These are phyloP conservation scores for Farysia itapuensis DNA, from an alignment of 1,284 basidiomycete species.

Conservation along the genomic window DNA sequence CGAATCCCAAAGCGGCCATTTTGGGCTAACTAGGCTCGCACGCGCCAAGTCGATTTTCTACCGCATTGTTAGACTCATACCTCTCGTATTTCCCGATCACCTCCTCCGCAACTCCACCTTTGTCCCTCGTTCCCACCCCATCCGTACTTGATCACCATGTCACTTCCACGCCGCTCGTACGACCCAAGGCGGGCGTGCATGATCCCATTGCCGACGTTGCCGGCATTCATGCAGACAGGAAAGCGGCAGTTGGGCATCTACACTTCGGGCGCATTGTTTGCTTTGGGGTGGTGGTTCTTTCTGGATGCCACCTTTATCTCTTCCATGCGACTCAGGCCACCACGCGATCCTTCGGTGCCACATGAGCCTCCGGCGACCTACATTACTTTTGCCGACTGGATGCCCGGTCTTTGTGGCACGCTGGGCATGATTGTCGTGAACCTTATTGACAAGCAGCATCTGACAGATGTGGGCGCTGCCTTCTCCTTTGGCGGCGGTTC, in stretches of 20 bases:
- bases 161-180: constrained; percentile 74
- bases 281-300: constrained; percentile 91
- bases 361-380: constrained; percentile 77
- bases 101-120: too few relatives aligned
- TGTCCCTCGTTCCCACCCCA: too few relatives aligned
- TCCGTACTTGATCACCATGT: constrained; percentile 65
- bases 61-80: too few relatives aligned
- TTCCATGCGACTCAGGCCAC: constrained; percentile 67
- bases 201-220: constrained; percentile 62
- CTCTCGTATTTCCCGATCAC: too few relatives aligned
- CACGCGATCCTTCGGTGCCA: constrained; percentile 67
- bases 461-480: constrained; percentile 64
- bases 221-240: constrained; percentile 62
- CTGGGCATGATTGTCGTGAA: constrained; percentile 91
- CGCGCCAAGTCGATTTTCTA: too few relatives aligned
- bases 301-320: constrained; percentile 89
- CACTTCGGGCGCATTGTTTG: constrained; percentile 85
- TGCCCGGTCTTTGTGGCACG: constrained; percentile 89
- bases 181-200: constrained; percentile 81
- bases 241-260: constrained; percentile 85
- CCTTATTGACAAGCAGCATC: constrained; percentile 89
- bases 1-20: too few relatives aligned
- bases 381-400: constrained; percentile 89
- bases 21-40: too few relatives aligned
- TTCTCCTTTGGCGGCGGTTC: constrained; percentile 42